Conservation (phyloP, 306 rosid species). For the Trichosanthes cucumerina region DNA sequence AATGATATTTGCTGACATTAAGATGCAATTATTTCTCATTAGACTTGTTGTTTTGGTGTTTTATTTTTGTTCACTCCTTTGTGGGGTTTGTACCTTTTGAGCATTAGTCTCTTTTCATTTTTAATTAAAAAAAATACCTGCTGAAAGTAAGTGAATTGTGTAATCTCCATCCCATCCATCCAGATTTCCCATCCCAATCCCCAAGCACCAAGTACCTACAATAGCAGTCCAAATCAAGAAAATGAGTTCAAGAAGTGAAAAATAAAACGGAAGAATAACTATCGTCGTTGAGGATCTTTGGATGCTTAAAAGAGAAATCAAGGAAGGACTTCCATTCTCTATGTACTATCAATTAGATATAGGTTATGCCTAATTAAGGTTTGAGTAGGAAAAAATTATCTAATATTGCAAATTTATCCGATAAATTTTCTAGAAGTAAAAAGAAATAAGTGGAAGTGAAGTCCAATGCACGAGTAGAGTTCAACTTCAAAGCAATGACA, state of each 20-base stretch:
- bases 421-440: background rate
- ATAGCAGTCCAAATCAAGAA: conserved; percentile 13
- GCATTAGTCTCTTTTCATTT: too few relatives aligned
- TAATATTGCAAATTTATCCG: background rate
- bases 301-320: too few relatives aligned
- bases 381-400: background rate
- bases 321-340: background rate
- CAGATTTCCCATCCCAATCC: conserved; percentile 99
- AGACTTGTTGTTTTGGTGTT: too few relatives aligned
- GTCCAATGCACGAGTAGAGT: background rate
- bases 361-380: background rate
- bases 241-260: background rate
- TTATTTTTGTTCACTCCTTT: too few relatives aligned
- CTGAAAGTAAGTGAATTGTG: conserved; percentile 96
- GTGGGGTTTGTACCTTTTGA: too few relatives aligned
- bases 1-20: too few relatives aligned
- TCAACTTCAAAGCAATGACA: background rate
- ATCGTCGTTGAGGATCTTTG: too few relatives aligned
- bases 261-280: background rate
- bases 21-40: too few relatives aligned
- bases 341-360: background rate
- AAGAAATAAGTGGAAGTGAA: background rate
- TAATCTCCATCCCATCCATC: conserved; percentile 99
- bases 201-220: conserved; percentile 97
- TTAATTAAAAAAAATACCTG: too few relatives aligned